These are phyloP conservation scores for Cryphonectria radicalis DNA, from an alignment of 2,329 filamentous ascomycete species.

Conservation along the genomic window DNA sequence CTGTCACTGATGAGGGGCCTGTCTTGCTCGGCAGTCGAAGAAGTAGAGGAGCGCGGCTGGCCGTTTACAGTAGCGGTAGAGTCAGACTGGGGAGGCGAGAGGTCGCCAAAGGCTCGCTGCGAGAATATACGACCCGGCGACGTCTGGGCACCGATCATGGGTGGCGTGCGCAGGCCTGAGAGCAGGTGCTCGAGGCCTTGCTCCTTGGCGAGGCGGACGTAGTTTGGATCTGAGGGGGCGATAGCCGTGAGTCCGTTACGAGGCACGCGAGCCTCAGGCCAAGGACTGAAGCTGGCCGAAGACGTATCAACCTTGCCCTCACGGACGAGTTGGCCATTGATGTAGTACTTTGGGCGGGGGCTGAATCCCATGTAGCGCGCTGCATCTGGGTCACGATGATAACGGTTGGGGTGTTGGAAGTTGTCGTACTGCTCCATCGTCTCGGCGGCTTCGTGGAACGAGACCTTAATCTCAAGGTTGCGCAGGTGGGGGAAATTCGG, in stretches of 20 bases:
- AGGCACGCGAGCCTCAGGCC: conserved; percentile 59
- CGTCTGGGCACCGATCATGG: conserved; percentile 52
- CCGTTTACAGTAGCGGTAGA: conserved; percentile 31
- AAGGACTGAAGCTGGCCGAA: conserved; percentile 56
- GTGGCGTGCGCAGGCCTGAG: conserved; percentile 48
- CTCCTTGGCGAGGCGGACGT: conserved; percentile 57
- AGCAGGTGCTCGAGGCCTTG: conserved; percentile 62
- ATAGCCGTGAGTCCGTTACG: conserved; percentile 59
- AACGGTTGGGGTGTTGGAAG: conserved; percentile 54
- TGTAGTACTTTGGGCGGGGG: conserved; percentile 61
- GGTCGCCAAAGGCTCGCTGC: conserved; percentile 39
- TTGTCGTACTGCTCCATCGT: conserved; percentile 49
- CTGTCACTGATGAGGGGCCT: conserved; percentile 24
- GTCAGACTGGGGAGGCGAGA: conserved; percentile 31
- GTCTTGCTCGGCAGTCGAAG: conserved; percentile 26
- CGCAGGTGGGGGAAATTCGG: conserved; percentile 63
- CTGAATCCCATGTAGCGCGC: conserved; percentile 57
- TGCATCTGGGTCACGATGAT: conserved; percentile 62
- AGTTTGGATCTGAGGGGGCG: conserved; percentile 60
- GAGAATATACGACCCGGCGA: conserved; percentile 45
- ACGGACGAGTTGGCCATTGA: conserved; percentile 58
- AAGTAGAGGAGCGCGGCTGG: conserved; percentile 27
- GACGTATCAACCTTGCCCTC: conserved; percentile 55
- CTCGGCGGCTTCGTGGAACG: conserved; percentile 64
- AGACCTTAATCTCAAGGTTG: conserved; percentile 58